Base-by-base conservation (phyloP, 2,329 filamentous ascomycete genomes). In the Fusarium avenaceum region DNA sequence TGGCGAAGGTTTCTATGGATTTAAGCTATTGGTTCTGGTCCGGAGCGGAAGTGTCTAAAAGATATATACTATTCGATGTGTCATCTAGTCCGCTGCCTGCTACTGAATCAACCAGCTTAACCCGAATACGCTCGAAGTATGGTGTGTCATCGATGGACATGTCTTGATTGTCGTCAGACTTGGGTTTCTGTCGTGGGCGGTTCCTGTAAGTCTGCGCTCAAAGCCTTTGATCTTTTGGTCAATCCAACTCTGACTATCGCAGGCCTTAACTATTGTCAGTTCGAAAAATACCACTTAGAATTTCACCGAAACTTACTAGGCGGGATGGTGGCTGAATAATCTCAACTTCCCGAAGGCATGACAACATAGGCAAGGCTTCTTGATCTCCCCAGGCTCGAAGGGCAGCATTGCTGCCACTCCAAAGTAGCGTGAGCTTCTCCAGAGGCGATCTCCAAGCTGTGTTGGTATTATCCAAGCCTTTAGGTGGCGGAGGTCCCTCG, bases 391-490 rank as follows among this genome's bases (percentile, higher is more conserved):
- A 56, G 2, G 53, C 53, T 17, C 53, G 20, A 0, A 56, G 45
- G 3, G 42, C 45, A 51, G 53, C 53, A 14, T 56, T 56, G 5
- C 53, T 56, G 1, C 53, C 53, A 14, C 53, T 56, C 53, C 53
- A 56, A 1, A 33, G 17, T 17, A 51, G 7, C 9, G 35, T 56
- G 2, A 56, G 5, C n/a, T 56, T 56, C 22, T 45, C 42, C 10
- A 56, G 6, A 8, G 49, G 26, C 20, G n/a, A 17, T 8, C 1
- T 32, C 2, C 7, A n/a, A 13, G 6, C 19, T 28, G 26, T 28
- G 26, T 28, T 28, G 26, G 26, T 8, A 10, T 28, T 6, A 1
- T 22, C 3, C 11, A n/a, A 9, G 4, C 15, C 19, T 7, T 43
- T 38, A 6, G 42, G 20, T n/a, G 15, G 9, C 9, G 22, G 15